These are phyloP conservation scores for Ormosia emarginata DNA, from an alignment of 306 rosid species.

Conservation along the genomic window DNA sequence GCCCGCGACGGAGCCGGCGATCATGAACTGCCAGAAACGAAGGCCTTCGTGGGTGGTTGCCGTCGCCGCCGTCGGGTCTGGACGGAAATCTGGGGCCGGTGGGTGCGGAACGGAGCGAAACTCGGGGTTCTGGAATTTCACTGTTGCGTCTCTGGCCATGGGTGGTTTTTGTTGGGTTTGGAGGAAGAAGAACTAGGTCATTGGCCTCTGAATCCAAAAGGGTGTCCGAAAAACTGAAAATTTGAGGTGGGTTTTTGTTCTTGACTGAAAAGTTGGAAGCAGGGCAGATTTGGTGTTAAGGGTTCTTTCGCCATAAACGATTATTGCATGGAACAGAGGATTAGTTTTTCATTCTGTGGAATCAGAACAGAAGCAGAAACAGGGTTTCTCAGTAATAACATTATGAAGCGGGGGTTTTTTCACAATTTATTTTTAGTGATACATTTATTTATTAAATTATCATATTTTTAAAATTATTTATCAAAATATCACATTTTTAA, in stretches of 20 bases:
- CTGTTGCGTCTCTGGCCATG: constrained; percentile 72
- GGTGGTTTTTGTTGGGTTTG: not conserved
- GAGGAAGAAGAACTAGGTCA: not conserved
- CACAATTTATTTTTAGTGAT: no score
- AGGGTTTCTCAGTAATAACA: not conserved
- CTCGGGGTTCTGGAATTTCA: constrained; percentile 50
- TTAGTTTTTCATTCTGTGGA: not conserved
- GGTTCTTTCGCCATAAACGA: constrained; percentile 19
- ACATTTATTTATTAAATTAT: no score
- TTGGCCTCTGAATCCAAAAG: not conserved
- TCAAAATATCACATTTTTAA: no score
- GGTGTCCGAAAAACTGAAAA: not conserved
- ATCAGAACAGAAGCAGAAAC: not conserved
- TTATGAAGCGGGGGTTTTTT: no score
- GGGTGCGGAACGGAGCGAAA: not conserved
- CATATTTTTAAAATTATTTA: no score
- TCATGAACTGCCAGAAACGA: constrained; percentile 86
- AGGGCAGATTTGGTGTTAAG: not conserved
- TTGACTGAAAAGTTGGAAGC: not conserved
- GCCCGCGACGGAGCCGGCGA: constrained; percentile 84
- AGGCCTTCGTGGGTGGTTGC: constrained; percentile 67
- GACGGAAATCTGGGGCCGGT: constrained; percentile 46
- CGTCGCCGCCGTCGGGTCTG: constrained; percentile 41
- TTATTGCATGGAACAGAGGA: not conserved
- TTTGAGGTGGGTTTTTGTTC: no score